Evolutionary conservation across 176 grass and related monocot species (phyloP).

Genomic region (Triticum aestivum): DNA sequence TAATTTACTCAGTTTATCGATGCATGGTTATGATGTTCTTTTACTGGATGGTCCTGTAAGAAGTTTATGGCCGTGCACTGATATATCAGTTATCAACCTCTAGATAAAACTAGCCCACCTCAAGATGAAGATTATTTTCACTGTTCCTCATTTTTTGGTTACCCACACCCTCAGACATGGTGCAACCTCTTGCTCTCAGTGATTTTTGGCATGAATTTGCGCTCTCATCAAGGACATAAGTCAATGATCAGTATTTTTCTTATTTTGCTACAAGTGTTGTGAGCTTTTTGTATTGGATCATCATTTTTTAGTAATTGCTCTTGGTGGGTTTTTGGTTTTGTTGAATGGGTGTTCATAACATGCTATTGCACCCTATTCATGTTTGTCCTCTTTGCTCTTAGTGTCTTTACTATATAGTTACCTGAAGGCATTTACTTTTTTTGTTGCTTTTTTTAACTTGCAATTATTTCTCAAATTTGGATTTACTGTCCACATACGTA

Average conservation of each 20-base stretch:
- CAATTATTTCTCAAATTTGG: neutral
- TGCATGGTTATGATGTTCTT: too few species aligned
- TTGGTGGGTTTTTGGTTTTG: neutral
- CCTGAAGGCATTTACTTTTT: neutral
- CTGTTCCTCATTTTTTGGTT: neutral
- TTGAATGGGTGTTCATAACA: neutral
- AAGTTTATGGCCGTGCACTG: too few species aligned
- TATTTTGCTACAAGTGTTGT: neutral
- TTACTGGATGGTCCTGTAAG: too few species aligned
- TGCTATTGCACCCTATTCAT: neutral
- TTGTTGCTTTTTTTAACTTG: neutral
- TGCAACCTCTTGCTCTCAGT: neutral
- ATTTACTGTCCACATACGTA: neutral
- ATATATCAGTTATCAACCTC: too few species aligned
- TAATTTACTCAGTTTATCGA: too few species aligned
- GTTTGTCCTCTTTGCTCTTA: neutral
- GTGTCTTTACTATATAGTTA: slow-evolving; percentile 24
- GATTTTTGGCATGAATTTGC: slow-evolving; percentile 7
- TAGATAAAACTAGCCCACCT: neutral
- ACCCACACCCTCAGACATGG: neutral
- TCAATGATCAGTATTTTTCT: neutral
- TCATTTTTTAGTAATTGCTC: neutral
- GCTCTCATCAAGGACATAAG: neutral
- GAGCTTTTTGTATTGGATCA: neutral
- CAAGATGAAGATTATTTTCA: neutral